Base-by-base conservation (phyloP, 179 eudicot genomes). In the Drosera spatulata region DNA sequence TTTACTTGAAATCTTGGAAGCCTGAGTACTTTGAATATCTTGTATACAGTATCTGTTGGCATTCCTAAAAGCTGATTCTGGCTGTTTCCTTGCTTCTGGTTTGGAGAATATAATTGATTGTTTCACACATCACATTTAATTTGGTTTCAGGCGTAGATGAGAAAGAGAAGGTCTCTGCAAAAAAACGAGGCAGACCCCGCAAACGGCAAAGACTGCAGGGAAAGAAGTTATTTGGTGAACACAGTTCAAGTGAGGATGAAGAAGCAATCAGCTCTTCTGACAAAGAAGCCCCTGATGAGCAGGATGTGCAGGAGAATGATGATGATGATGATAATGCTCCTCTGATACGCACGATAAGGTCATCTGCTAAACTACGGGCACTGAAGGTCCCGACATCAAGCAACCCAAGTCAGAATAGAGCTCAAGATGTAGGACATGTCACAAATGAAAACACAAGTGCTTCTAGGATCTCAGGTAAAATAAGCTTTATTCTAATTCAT, bases 151-250 rank as follows among this genome's bases (percentile, higher is more conserved):
- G 67, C 71, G 81, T 78, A 68, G 97, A 81, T 63, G 91, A 80
- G 65, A 85, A 78, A 69, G 97, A 83, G 68, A 82, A 82, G 54
- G 53, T 69, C 42, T 60, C 94, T 44, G 83, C 69, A 15, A 90
- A 69, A 69, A 85, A 88, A n/a, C 83, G 89, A 61, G 94, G 95
- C 66, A 96, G 91, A 50, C 85, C 86, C 51, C 72, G 80, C 41
- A 94, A 85, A 74, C 75, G 73, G 50, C 83, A 49, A 22, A 77
- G 74, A 56, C 41, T 87, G 15, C 82, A 61, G 60, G 97, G 97
- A 55, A 94, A 87, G 74, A 85, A 91, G 60, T 83, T 94, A 56
- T 94, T 94, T 63, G 87, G 83, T 59, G 97, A 82, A 75, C 81
- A 83, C 12, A 76, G 73, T 73, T 85, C 96, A 42, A 87, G 99